Percentiles rank a stretch among this genome's conserved stretches.
These are phyloP conservation scores for Rhizopus sp. DNA, from an alignment of 371 early-diverging fungal genomes.

Conservation along the genomic window DNA sequence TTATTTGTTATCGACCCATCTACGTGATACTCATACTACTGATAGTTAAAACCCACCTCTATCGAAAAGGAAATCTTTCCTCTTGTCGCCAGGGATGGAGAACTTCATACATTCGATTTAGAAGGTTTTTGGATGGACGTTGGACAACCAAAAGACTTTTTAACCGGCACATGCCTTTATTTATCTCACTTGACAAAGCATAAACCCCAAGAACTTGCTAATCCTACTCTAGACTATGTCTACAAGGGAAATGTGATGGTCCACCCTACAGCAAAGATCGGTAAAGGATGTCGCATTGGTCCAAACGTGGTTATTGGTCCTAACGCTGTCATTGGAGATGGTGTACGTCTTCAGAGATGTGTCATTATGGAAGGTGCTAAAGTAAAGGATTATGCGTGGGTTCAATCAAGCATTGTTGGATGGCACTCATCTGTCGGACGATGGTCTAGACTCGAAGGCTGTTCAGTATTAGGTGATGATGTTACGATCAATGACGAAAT, in stretches of 20 bases:
- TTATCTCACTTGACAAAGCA: constrained; percentile 81
- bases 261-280: constrained; percentile 91
- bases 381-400: constrained; percentile 92
- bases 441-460: constrained; percentile 95
- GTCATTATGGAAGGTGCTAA: constrained; percentile 89
- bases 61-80: constrained; percentile 99
- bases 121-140: constrained; percentile 99
- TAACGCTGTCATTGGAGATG: constrained; percentile 92
- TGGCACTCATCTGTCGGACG: constrained; percentile 96
- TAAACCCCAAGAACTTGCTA: constrained; percentile 71
- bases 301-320: constrained; percentile 96
- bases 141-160: constrained; percentile 99
- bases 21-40: not conserved
- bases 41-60: constrained; percentile 87
- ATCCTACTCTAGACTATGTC: constrained; percentile 61
- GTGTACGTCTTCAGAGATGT: constrained; percentile 91
- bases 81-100: constrained; percentile 80
- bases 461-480: constrained; percentile 95
- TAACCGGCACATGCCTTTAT: constrained; percentile 95
- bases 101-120: constrained; percentile 92
- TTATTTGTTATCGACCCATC: not conserved
- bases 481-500: constrained; percentile 91
- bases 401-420: constrained; percentile 94
- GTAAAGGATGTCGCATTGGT: constrained; percentile 93
- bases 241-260: constrained; percentile 89